Base-by-base conservation (phyloP, 257 asterid species). In the Fraxinus anomala region DNA sequence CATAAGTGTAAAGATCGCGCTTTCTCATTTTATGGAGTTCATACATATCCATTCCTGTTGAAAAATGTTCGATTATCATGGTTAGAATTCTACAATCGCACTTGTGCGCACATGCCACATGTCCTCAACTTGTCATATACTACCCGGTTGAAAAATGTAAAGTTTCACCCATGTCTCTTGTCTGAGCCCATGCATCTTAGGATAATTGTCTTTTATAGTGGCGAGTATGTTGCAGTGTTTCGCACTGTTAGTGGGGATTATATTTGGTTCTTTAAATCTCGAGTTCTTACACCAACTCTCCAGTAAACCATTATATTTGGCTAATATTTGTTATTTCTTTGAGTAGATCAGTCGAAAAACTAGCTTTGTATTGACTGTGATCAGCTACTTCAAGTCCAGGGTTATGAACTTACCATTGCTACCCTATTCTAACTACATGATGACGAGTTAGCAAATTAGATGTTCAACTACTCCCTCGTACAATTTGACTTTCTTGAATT, bases 401-500 rank as follows among this genome's bases (percentile, higher is more conserved):
- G 0, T 56, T 56, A 56, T 56, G 26, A 17, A 54, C 65, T 54
- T n/a, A 5, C 10, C 26, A 17, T 54, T 54, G 65, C 65, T 54
- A 19, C 24, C 26, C 65, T 16, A n/a, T 54, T 19, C 10, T 54
- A 17, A 17, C 24, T 19, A 6, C 12, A 6, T 54, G 65, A 54
- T 54, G 65, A 2, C 11, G 21, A 56, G 26, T n/a, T 56, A n/a
- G 24, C 10, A 21, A 56, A 19, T n/a, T 56, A 8, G 68, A 61
- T n/a, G 68, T 23, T 61, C 14, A 21, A 61, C 4, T 61, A 61
- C 68, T 8, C 16, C 31, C 68, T 70, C 10, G 73, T 33, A 75
- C 68, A 11, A 11, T 61, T 61, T 70, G 5, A 39, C 70, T 72
- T 81, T 33, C 79, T 13, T 76, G 74, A 39, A 17, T 44, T 66